Percentiles rank a stretch among this genome's conserved stretches.
Evolutionary conservation across 2,329 filamentous ascomycete genomes (phyloP).

Genomic region (Sporothrix schenckii): DNA sequence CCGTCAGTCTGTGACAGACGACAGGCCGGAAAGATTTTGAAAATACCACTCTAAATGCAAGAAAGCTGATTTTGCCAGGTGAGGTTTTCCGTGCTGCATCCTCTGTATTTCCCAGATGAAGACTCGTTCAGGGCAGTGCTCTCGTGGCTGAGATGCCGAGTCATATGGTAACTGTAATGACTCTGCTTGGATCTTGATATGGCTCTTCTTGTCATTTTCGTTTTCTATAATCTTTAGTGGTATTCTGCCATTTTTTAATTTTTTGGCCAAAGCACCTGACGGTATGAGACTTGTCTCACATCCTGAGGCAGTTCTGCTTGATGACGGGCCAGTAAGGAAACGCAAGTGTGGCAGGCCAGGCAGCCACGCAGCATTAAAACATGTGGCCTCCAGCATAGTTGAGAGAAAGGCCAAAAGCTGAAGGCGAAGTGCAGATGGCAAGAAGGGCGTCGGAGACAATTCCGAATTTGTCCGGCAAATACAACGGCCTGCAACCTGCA

Average conservation of each 20-base stretch:
- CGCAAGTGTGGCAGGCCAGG: constrained; percentile 22
- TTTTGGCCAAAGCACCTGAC: not conserved
- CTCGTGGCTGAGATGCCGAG: not conserved
- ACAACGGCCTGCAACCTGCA: not conserved
- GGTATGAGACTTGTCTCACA: constrained; percentile 1
- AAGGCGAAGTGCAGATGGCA: not conserved
- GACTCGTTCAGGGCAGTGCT: not conserved
- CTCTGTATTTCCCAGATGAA: not conserved
- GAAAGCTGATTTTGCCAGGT: not conserved
- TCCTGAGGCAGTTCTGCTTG: not conserved
- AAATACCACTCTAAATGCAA: not conserved
- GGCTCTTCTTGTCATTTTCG: not conserved
- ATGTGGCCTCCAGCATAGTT: constrained; percentile 8
- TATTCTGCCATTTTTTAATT: not conserved
- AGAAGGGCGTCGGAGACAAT: not conserved
- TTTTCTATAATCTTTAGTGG: not conserved
- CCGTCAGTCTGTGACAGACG: constrained; percentile 3
- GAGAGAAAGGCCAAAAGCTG: not conserved
- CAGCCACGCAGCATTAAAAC: constrained; percentile 21
- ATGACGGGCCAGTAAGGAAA: not conserved
- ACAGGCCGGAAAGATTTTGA: not conserved
- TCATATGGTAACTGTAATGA: not conserved
- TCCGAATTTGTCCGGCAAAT: constrained; percentile 11
- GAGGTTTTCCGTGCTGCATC: not conserved
- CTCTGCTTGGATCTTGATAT: not conserved